Base-by-base conservation (phyloP, 257 asterid genomes). In the Salvia rosmarinus region DNA sequence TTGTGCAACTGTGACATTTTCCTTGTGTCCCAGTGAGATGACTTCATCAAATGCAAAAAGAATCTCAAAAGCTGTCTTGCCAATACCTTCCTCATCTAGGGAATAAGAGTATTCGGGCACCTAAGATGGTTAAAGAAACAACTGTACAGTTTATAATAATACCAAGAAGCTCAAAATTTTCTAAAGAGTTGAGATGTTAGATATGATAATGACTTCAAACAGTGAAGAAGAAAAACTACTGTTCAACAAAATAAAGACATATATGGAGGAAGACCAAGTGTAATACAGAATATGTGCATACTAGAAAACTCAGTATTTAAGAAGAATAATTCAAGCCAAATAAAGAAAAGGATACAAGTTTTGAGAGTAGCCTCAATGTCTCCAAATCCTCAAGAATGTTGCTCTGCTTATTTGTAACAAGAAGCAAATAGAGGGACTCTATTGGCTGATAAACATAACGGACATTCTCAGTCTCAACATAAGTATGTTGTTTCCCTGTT, bases 391-490 rank as follows among this genome's bases (percentile, higher is more conserved):
- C 96, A 58, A 93, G 95, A 81, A 93, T 93, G 80, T 93, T 93
- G 90, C 97, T 90, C 83, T 93, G 98, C 66, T 93, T 93, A 75
- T 80, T 90, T 11, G 98, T 93, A 68, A 93, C 98, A 62, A 93
- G 97, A 77, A 93, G 85, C 88, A 93, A 79, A 85, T 85, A 93
- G 52, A 93, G 84, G 60, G 95, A 52, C 83, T 93, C 98, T 46
- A 93, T 86, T 14, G 96, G 95, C 88, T 93, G 97, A 79, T 89
- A 93, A 63, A 93, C 97, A 73, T 93, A 93, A 16, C 98, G 96
- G 72, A 90, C 95, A 82, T 89, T 93, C 74, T 90, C 98, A 9
- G 97, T 90, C 90, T 90, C 98, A 61, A 93, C 75, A 68, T 82
- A 93, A 58, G 98, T 90, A 76, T 93, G 98, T 35, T 93, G 94